phyloP scores from a whole-genome alignment of 2,329 filamentous ascomycete genomes.

The Diplocarpon rosae region DNA sequence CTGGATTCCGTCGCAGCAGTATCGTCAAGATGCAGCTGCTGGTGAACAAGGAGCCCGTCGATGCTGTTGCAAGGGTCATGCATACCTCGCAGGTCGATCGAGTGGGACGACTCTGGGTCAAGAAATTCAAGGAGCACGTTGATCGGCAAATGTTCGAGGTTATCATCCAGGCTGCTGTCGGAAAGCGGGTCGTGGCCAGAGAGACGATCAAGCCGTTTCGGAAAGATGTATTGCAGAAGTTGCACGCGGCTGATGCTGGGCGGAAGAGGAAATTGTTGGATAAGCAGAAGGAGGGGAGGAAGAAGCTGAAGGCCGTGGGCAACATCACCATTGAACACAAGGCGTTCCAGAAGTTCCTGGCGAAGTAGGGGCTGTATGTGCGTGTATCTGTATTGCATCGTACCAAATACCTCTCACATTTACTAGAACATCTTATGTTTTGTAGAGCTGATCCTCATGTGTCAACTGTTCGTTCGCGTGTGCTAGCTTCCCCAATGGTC shows the following conservation, averaged over 20 bases:
- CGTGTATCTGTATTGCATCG: neutral
- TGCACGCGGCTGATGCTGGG: conserved; percentile 82
- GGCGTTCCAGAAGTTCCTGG: conserved; percentile 87
- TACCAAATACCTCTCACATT: too few species aligned
- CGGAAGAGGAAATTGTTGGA: conserved; percentile 79
- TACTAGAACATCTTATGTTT: too few species aligned
- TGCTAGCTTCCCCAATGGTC: too few species aligned
- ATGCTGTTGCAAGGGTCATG: conserved; percentile 85
- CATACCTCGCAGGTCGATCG: conserved; percentile 73
- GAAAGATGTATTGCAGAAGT: conserved; percentile 86
- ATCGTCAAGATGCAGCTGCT: conserved; percentile 85
- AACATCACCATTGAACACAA: conserved; percentile 96
- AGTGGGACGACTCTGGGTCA: conserved; percentile 78
- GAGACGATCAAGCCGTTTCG: conserved; percentile 95
- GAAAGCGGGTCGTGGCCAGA: conserved; percentile 71
- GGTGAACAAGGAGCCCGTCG: conserved; percentile 87
- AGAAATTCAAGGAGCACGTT: conserved; percentile 94
- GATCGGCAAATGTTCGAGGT: conserved; percentile 96
- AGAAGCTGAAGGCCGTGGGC: conserved; percentile 72
- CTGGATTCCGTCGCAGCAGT: conserved; percentile 69
- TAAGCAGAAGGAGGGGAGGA: conserved; percentile 92
- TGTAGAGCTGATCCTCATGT: too few species aligned
- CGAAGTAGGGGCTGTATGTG: conserved; percentile 44
- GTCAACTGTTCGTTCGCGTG: too few species aligned
- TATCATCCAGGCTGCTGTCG: conserved; percentile 82